Conservation (phyloP, 306 rosid genomes). For the Albizia julibrissin region DNA sequence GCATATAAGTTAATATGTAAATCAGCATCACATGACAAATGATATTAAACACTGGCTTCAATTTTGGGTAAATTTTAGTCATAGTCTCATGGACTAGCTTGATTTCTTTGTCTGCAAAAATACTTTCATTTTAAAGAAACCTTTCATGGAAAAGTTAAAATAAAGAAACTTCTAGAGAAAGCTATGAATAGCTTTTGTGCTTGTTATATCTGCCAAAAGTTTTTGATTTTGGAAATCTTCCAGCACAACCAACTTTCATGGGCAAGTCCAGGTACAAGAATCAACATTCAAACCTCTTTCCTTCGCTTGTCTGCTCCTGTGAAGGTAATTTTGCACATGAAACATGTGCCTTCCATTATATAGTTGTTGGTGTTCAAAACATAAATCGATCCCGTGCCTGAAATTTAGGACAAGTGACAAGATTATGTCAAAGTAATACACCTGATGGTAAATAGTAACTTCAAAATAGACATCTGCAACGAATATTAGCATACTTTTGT, state of each 20-base stretch:
- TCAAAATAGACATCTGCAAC: slow-evolving; percentile 11
- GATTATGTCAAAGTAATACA: not conserved
- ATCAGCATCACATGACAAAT: slow-evolving; percentile 1
- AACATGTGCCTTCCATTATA: slow-evolving; percentile 57
- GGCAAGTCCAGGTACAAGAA: slow-evolving; percentile 15
- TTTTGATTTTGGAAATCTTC: not conserved
- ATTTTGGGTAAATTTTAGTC: not conserved
- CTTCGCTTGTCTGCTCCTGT: slow-evolving; percentile 41
- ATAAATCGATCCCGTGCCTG: slow-evolving; percentile 62
- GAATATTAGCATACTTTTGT: slow-evolving; percentile 46
- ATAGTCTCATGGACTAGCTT: not conserved
- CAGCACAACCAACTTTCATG: not conserved
- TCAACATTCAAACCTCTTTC: slow-evolving; percentile 52
- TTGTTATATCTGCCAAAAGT: not conserved
- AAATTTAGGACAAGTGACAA: slow-evolving; percentile 30
- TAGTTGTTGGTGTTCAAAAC: slow-evolving; percentile 50
- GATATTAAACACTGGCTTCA: not conserved
- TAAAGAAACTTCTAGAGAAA: not conserved
- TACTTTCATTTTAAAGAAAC: not conserved
- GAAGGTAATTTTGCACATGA: slow-evolving; percentile 52
- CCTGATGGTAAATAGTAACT: slow-evolving; percentile 1
- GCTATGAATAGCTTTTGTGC: not conserved
- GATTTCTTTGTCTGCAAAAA: not conserved
- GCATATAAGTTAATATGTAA: slow-evolving; percentile 10
- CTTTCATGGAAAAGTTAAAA: not conserved